Base-by-base conservation (phyloP, 495 filamentous ascomycete species). In the Hypoxylon fragiforme region DNA sequence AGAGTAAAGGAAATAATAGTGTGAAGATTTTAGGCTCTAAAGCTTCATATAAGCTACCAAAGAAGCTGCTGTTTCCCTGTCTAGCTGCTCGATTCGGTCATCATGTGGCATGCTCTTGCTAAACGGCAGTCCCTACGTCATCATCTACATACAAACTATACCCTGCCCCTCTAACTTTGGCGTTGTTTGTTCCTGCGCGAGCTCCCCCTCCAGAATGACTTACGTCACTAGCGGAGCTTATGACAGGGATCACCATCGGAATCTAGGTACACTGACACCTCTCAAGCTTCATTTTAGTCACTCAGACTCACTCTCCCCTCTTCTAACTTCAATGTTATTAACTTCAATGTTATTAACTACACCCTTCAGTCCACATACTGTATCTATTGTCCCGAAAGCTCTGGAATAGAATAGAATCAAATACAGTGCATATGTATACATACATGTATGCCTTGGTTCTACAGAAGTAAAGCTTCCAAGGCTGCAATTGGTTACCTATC, bases 71-170 rank as follows among this genome's bases (percentile, higher is more conserved):
- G 19, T 55, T 64, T 66, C 52, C 63, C 34, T 57, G 41, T 18
- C 28, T 48, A 44, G 55, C 51, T 56, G n/a, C 18, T 48, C 43
- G 44, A 66, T 68, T 66, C 63, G 55, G 62, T 66, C 63, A 64
- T 67, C 50, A 60, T 58, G 44, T 59, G 64, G 41, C 45, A 62
- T 35, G 24, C 48, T 45, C 46, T 49, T 45, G 30, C 45, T 32
- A 44, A 48, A 53, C 47, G 16, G 24, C 36, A 52, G 47, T 40
- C 54, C 3, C 53, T 65, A 66, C 65, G 59, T 66, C 63, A 68
- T 66, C 50, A 60, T 48, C 32, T 31, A 39, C 50, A 44, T 53
- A 48, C 41, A 54, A 55, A 40, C 32, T 7, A 24, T 31, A 19
- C 18, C 21, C 41, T 50, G 26, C 40, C 58, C 48, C 43, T 43